A percentile compares a stretch with the other conserved stretches of the same genome.
Conservation (phyloP, 345 rosid genomes). For the Anacardium occidentale region DNA sequence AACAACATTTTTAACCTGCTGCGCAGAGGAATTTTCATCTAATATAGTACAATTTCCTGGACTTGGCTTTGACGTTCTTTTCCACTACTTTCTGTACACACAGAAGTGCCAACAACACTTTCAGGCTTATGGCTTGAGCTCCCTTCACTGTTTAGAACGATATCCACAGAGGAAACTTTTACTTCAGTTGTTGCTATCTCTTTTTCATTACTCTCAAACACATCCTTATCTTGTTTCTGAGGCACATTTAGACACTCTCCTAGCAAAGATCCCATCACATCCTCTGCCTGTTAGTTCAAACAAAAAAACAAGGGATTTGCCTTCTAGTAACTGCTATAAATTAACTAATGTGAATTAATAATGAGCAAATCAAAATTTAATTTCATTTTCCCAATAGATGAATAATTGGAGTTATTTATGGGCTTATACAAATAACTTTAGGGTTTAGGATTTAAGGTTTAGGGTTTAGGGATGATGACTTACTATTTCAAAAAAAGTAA, state of each 20-base stretch:
- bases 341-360: too few species aligned
- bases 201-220: conserved; percentile 28
- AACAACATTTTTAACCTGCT: conserved; percentile 68
- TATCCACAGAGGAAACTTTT: conserved; percentile 23
- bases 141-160: conserved; percentile 25
- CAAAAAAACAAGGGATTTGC: too few species aligned
- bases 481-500: too few species aligned
- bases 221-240: conserved; percentile 38
- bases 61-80: conserved; percentile 34
- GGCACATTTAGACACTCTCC: conserved; percentile 55
- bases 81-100: conserved; percentile 29
- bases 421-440: too few species aligned
- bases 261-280: conserved; percentile 80
- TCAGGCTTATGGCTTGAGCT: conserved; percentile 35
- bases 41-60: conserved; percentile 35
- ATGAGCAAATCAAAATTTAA: too few species aligned
- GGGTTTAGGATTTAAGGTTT: too few species aligned
- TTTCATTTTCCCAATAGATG: too few species aligned
- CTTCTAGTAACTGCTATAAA: too few species aligned
- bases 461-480: too few species aligned
- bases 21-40: conserved; percentile 31
- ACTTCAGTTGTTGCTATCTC: conserved; percentile 35
- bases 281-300: too few species aligned
- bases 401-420: too few species aligned
- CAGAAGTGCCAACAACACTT: conserved; percentile 26